A percentile compares a stretch with the other conserved stretches of the same genome.
These are phyloP conservation scores for Xylariales sp. DNA, from an alignment of 2,329 filamentous ascomycete genomes.

Conservation along the genomic window DNA sequence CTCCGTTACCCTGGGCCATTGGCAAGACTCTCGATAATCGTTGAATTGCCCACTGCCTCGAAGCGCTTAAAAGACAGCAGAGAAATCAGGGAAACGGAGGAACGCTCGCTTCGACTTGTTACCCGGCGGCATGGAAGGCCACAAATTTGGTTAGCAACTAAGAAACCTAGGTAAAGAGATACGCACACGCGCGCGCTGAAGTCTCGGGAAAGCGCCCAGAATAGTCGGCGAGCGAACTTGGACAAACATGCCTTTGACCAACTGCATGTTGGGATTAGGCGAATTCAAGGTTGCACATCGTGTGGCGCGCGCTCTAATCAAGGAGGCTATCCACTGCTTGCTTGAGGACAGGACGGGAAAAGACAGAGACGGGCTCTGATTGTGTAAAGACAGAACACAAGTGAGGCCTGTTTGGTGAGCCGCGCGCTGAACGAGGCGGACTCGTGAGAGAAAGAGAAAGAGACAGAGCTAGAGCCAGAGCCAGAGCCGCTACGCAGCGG, in stretches of 20 bases:
- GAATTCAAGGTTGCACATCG: conserved; percentile 20
- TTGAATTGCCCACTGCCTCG: conserved; percentile 17
- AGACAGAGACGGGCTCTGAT: conserved; percentile 39
- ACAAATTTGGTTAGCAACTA: conserved; percentile 11
- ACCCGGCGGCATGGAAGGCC: conserved; percentile 25
- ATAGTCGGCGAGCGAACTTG: conserved; percentile 19
- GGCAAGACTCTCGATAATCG: conserved; percentile 26
- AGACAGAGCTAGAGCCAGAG: conserved; percentile 1
- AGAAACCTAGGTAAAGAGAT: neutral
- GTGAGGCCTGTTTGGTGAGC: conserved; percentile 45
- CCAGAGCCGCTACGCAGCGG: neutral
- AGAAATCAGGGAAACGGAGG: conserved; percentile 30
- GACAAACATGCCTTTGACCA: conserved; percentile 26
- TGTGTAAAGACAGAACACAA: conserved; percentile 37
- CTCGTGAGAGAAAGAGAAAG: conserved; percentile 18
- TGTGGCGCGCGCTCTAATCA: conserved; percentile 40
- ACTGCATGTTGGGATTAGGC: conserved; percentile 20
- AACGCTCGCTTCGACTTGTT: conserved; percentile 22
- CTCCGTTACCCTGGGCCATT: conserved; percentile 40
- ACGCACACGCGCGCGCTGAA: conserved; percentile 32
- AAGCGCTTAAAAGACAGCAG: conserved; percentile 25
- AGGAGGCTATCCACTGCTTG: conserved; percentile 30
- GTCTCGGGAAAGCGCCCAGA: conserved; percentile 5
- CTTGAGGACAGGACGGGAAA: conserved; percentile 18
- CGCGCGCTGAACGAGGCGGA: conserved; percentile 50